Conservation (phyloP, 345 rosid species). For the Citrus trifoliata region DNA sequence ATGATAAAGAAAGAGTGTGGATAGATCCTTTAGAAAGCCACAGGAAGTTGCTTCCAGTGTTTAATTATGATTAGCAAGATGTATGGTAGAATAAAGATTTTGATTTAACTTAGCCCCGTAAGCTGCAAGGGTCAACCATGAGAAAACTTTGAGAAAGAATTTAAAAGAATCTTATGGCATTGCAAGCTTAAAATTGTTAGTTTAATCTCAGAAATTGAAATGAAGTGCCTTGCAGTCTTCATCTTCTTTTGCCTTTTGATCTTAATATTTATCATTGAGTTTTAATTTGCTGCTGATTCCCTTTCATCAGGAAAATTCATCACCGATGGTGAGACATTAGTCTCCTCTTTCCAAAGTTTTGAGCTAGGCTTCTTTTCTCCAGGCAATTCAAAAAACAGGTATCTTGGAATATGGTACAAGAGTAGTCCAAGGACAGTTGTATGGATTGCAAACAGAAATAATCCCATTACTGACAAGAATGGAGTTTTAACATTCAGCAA, state of each 20-base stretch:
- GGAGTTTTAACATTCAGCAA: slow-evolving; percentile 24
- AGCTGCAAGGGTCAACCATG: neutral
- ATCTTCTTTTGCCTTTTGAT: neutral
- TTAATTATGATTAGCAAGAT: neutral
- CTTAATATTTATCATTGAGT: neutral
- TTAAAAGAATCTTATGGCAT: neutral
- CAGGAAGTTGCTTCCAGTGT: neutral
- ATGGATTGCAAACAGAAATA: slow-evolving; percentile 50
- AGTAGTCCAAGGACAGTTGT: slow-evolving; percentile 22
- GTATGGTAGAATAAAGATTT: neutral
- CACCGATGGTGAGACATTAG: slow-evolving; percentile 19
- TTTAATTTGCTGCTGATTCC: slow-evolving; percentile 6
- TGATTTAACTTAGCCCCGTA: neutral
- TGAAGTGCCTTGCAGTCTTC: neutral
- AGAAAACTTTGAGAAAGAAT: neutral
- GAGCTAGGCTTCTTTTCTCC: slow-evolving; percentile 32
- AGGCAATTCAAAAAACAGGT: slow-evolving; percentile 20
- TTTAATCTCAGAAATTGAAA: neutral
- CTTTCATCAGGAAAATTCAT: slow-evolving; percentile 5
- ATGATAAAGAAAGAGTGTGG: neutral
- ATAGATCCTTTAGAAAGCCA: neutral
- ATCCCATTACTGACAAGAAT: slow-evolving; percentile 22
- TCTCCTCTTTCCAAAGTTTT: slow-evolving; percentile 9
- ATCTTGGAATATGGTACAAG: slow-evolving; percentile 52
- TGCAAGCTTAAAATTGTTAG: neutral